Evolutionary conservation across 2,329 filamentous ascomycete genomes (phyloP), one percentile per base, ranked within the genome.

Genomic region (Colletotrichum costaricense): DNA sequence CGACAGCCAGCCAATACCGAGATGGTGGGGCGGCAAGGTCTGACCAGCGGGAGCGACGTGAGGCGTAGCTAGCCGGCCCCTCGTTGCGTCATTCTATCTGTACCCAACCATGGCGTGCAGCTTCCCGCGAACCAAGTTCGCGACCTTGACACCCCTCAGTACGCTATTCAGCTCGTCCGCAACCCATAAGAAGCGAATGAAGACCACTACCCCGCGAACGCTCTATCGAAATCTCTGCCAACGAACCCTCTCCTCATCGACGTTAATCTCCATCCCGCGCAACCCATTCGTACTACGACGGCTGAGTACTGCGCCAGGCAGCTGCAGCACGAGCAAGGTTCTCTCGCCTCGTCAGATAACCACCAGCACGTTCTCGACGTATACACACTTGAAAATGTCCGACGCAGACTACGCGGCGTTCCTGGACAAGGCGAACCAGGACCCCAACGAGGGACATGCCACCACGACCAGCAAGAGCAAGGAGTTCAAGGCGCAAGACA

Each of bases 321-420:
- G 26, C 26, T n/a, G 26, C 52, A n/a, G 33, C 70, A 46, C 42
- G 19, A n/a, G 42, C 30, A 75, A 30, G 67, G 33, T 42, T 14
- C 38, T 42, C 66, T 38, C 24, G 58, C 52, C 56, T 38, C 42
- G 28, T 14, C 33, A 38, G 33, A 3, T 6, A 8, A n/a, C 26
- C 4, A 6, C 38, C 28, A 35, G 16, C 60, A 70, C 76, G 55
- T 57, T 64, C 74, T 80, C 49, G 76, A 75, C 56, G 77, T 67
- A 54, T 76, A 77, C 28, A 63, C 54, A 66, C 14, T 72, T 42
- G 67, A 86, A 69, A 19, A 94, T 94, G 93, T 92, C 91, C 67
- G 95, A 98, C 87, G 91, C 93, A 74, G 93, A 93, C 75, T 98
- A 98, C 86, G 90, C 92, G 83, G 87, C 93, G 73, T 98, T 98